Percentiles rank a stretch among this genome's conserved stretches.
These are phyloP conservation scores for Arthrinium phaeospermum DNA, from an alignment of 2,329 filamentous ascomycete genomes.

Conservation along the genomic window DNA sequence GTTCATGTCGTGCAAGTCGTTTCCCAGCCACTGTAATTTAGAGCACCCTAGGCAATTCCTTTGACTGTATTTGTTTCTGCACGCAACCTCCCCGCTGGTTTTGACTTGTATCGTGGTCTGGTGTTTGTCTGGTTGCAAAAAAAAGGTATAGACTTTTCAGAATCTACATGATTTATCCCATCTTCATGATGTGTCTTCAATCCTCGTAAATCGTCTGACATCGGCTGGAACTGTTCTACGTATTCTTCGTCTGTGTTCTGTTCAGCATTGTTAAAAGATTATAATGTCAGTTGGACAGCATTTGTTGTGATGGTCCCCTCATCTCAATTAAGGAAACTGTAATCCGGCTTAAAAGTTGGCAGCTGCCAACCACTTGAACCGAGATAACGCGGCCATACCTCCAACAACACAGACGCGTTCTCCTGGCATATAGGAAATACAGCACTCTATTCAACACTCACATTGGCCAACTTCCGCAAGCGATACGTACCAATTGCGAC, in stretches of 20 bases:
- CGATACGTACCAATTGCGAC: background rate
- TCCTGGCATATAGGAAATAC: background rate
- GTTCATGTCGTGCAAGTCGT: constrained; percentile 54
- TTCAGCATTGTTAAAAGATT: background rate
- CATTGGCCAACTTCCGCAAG: background rate
- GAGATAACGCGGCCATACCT: background rate
- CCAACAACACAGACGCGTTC: background rate
- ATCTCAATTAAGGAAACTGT: background rate
- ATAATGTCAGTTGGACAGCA: no score
- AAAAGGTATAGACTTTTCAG: constrained; percentile 12
- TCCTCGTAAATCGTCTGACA: background rate
- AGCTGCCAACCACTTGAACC: constrained; percentile 8
- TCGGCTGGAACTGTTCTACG: no score
- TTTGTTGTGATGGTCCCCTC: background rate
- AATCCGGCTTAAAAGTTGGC: background rate
- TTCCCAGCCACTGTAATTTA: constrained; percentile 65
- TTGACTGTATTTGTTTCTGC: constrained; percentile 46
- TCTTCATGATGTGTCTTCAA: background rate
- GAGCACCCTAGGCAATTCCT: constrained; percentile 66
- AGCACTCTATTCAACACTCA: background rate
- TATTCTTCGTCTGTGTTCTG: background rate
- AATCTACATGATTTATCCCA: constrained; percentile 1
- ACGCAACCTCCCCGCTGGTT: constrained; percentile 38
- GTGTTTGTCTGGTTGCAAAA: constrained; percentile 19
- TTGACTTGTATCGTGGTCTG: constrained; percentile 36